Evolutionary conservation across 169 alveolate genomes (phyloP), one percentile per base, ranked within the genome.

Genomic region (Neospora caninum): DNA sequence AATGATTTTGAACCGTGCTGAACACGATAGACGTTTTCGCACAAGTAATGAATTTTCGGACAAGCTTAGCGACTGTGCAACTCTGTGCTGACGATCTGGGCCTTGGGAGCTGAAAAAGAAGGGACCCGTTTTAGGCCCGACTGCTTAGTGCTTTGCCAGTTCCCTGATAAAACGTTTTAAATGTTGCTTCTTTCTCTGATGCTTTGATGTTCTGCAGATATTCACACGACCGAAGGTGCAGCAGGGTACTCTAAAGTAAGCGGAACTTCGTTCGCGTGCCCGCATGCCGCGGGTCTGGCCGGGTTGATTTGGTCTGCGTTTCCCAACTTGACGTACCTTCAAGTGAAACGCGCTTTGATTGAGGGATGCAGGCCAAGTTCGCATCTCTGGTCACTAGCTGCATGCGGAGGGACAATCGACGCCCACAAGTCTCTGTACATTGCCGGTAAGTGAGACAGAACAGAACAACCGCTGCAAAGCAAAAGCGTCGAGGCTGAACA

Each of bases 261-360:
- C 82, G 97, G 97, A 31, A 96, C 97, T 82, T 96, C 97, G 34
- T 96, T 96, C 88, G 95, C 97, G 36, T 93, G 95, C 58, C 97
- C 97, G 43, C 95, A 95, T 41, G 96, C 95, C 34, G 94, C 96
- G 6, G 97, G 97, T 25, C 91, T 92, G 49, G 97, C 97, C 6
- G 97, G 96, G 29, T 92, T 96, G 67, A n/a, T 96, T n/a, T 93
- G 96, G 91, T 96, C 97, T 7, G 92, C 96, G n/a, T 94, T 95
- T 91, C 97, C 97, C 20, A 93, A 93, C 67, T 84, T 96, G 69
- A 88, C 96, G 1, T 93, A 93, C 86, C 70, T 88, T 36, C 80
- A 93, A 39, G 91, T 96, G 20, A 96, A 95, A 83, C 94, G 89
- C 42, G 95, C 96, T 4, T 43, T 96, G 38, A 69, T 96, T 34